phyloP scores from a whole-genome alignment of 768 basidiomycete species.

The Hericium rajendrae region DNA sequence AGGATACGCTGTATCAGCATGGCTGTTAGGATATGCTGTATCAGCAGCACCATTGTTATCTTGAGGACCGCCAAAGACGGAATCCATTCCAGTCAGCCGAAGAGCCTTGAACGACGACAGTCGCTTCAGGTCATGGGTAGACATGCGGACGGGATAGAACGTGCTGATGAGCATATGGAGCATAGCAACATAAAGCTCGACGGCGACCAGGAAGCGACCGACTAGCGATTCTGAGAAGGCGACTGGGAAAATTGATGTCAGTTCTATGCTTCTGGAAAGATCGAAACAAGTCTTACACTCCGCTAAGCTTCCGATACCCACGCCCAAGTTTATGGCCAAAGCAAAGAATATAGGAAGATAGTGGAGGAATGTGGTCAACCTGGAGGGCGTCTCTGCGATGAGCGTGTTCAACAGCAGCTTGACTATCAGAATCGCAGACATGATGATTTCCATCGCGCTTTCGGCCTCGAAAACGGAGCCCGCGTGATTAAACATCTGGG shows the following conservation, averaged over 20 bases:
- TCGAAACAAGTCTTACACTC: slow-evolving; percentile 37
- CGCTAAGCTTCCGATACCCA: slow-evolving; percentile 48
- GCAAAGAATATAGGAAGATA: slow-evolving; percentile 43
- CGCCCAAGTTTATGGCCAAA: slow-evolving; percentile 38
- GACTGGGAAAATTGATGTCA: slow-evolving; percentile 29
- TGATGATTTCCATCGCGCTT: slow-evolving; percentile 45
- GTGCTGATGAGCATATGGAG: slow-evolving; percentile 44
- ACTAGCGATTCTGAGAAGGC: slow-evolving; percentile 58
- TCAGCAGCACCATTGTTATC: background rate
- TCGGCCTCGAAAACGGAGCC: slow-evolving; percentile 49
- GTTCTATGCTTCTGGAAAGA: background rate
- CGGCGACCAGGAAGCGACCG: slow-evolving; percentile 56
- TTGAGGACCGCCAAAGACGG: background rate
- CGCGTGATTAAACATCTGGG: slow-evolving; percentile 25
- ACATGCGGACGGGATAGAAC: slow-evolving; percentile 18
- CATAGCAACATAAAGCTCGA: slow-evolving; percentile 53
- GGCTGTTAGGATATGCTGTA: background rate
- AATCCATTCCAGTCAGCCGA: background rate
- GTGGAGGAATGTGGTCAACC: slow-evolving; percentile 34
- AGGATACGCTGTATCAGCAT: no score
- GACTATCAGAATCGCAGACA: slow-evolving; percentile 49
- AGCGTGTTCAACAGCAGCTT: slow-evolving; percentile 53
- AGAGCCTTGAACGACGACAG: slow-evolving; percentile 19
- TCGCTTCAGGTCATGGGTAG: background rate
- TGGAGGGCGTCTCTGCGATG: slow-evolving; percentile 30